Evolutionary conservation across 441 rosid genomes (phyloP), one percentile per base, ranked within the genome.

Genomic region (Erysimum cheiri): DNA sequence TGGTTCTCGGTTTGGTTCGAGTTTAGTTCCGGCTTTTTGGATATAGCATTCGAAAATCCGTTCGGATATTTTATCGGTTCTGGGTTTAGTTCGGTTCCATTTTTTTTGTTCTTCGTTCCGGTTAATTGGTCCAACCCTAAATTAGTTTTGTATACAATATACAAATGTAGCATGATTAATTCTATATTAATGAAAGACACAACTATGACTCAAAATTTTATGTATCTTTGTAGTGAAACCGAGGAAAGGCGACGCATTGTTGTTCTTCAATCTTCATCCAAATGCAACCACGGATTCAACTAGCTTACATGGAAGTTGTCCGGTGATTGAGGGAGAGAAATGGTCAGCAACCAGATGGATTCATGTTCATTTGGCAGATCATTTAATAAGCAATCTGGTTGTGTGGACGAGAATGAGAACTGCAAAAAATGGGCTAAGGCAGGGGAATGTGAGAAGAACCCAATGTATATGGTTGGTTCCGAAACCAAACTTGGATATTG

Each of bases 271-370:
- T 75, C 96, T 94, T 48, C 93, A 82, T 64, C 97, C 73, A 0
- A 83, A 94, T 61, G 85, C 89, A 50, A 85, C 88, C 2, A 78
- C 89, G 0, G 98, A 94, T 70, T 0, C 74, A 12, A 60, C 43
- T 29, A 94, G 96, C 77, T 77, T 92, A 78, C 98, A 92, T n/a
- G 92, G 90, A 50, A 90, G 98, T 70, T 94, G 99, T 78, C 93
- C 96, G 0, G 99, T 92, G 52, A 71, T 86, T 3, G 86, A 90
- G 78, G 98, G 98, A 8, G 97, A 94, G 91, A 94, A 94, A 64
- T 94, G 99, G 99, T 92, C 99, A 12, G 99, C 94, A 10, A 94
- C 98, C 19, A 94, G 74, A 84, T 94, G 98, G 99, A 92, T 94
- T 73, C 99, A 90, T 49, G 98, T 88, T 76, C 87, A 44, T 94